Conservation (phyloP, 805 yeast genomes). For the Candida vaughaniae region DNA sequence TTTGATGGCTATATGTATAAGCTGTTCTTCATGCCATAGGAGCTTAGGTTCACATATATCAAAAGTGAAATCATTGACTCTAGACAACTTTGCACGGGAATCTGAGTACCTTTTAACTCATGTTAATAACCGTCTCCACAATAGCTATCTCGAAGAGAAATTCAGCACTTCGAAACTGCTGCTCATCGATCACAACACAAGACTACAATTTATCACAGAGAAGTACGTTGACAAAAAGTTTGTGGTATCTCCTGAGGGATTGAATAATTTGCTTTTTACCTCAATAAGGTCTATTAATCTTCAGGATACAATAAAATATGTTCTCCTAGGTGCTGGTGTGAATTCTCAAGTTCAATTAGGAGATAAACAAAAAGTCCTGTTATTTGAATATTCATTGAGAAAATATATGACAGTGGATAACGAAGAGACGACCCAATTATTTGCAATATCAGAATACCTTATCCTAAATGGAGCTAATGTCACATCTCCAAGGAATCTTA, state of each 20-base stretch:
- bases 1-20: constrained; percentile 71
- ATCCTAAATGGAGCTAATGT: constrained; percentile 55
- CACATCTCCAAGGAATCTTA: constrained; percentile 35
- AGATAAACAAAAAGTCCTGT: constrained; percentile 18
- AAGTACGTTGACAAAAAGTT: constrained; percentile 63
- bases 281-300: constrained; percentile 53
- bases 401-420: constrained; percentile 34
- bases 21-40: constrained; percentile 87
- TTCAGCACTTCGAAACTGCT: constrained; percentile 10
- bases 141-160: constrained; percentile 57
- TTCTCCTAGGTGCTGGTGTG: constrained; percentile 50
- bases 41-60: constrained; percentile 81
- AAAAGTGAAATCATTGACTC: constrained; percentile 72
- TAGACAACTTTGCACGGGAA: constrained; percentile 70
- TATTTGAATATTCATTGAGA: constrained; percentile 53
- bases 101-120: constrained; percentile 50
- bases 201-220: constrained; percentile 58
- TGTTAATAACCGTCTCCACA: constrained; percentile 54
- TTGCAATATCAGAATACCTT: constrained; percentile 57
- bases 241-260: constrained; percentile 22
- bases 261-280: constrained; percentile 43
- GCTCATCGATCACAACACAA: constrained; percentile 40
- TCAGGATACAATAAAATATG: constrained; percentile 39
- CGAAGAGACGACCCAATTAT: constrained; percentile 23
- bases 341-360: constrained; percentile 36